phyloP scores from a whole-genome alignment of 2,329 filamentous ascomycete species.

The Bipolaris cookei region DNA sequence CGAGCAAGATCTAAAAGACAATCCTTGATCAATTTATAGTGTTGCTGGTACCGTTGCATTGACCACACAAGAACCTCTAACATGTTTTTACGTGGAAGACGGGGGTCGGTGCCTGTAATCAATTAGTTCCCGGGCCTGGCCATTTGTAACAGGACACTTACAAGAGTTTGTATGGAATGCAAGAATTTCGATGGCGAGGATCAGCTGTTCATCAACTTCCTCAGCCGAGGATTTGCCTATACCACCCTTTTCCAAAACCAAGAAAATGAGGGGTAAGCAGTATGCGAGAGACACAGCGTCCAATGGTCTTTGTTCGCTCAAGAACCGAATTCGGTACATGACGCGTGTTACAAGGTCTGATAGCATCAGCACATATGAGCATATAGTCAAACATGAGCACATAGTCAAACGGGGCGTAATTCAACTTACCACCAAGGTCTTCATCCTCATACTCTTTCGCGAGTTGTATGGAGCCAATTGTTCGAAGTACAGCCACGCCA shows the following conservation, averaged over 20 bases:
- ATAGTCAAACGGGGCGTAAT: background rate
- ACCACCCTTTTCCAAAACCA: constrained; percentile 79
- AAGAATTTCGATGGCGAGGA: constrained; percentile 86
- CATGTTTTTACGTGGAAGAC: constrained; percentile 77
- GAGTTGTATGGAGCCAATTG: constrained; percentile 75
- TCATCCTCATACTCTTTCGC: constrained; percentile 76
- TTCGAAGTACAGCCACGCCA: constrained; percentile 83
- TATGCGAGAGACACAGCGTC: constrained; percentile 89
- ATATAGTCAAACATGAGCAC: background rate
- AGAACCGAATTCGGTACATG: constrained; percentile 86
- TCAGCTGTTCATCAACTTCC: constrained; percentile 85
- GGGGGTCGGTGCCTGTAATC: constrained; percentile 66
- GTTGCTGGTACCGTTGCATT: constrained; percentile 88
- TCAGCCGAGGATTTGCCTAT: constrained; percentile 71
- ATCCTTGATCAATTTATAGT: constrained; percentile 95
- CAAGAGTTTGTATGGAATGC: constrained; percentile 86
- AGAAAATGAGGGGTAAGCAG: constrained; percentile 79
- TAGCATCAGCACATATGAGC: constrained; percentile 18
- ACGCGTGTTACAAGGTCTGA: constrained; percentile 78
- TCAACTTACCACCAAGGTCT: constrained; percentile 66
- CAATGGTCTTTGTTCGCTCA: constrained; percentile 91
- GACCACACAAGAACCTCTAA: constrained; percentile 74
- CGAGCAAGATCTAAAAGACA: constrained; percentile 86
- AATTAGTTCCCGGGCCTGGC: constrained; percentile 20
- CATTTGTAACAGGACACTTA: constrained; percentile 34